Base-by-base conservation (phyloP, 768 basidiomycete species). In the Mycena rosella region DNA sequence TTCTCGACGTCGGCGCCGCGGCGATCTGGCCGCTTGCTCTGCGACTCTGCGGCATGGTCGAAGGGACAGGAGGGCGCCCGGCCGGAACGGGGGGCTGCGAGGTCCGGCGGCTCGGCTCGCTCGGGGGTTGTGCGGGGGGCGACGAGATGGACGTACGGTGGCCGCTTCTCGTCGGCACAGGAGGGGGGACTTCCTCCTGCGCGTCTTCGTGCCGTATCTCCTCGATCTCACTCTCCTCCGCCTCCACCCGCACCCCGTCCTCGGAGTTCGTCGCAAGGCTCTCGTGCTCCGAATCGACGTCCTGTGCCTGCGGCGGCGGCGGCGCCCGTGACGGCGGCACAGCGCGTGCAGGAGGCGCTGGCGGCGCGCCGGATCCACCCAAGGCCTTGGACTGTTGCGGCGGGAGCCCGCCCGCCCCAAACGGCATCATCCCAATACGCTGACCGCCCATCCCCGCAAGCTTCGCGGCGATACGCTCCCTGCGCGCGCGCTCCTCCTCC, bases 211-310 rank as follows among this genome's bases (percentile, higher is more conserved):
- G 82, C 11, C 78, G 81, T 11, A 90, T 86, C 69, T 92, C 91
- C 70, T 93, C 91, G 17, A 88, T 80, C 74, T 92, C 91, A 34
- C 90, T 92, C 72, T 92, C 91, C 73, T 92, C 91, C 8, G 85
- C 87, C 64, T 92, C 92, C 27, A 89, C 87, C 40, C 84, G 83
- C 26, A 89, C 89, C 13, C 86, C 86, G 49, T 92, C 91, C 22
- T 89, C 88, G 5, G 87, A 87, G 32, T 67, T 67, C 29, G 77
- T 67, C 36, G 76, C 73, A 30, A 76, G 69, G 73, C 85, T 83
- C 67, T 82, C 85, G 13, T 81, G 76, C 45, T 88, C 87, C n/a
- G 79, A 82, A 55, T 88, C 86, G 26, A 76, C 76, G 47, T 83
- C 81, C 14, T 70, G 74, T 22, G 70, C 42, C 22, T 70, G 67